These are phyloP conservation scores for Quercus phellos DNA, from an alignment of 331 rosid genomes.

Conservation along the genomic window DNA sequence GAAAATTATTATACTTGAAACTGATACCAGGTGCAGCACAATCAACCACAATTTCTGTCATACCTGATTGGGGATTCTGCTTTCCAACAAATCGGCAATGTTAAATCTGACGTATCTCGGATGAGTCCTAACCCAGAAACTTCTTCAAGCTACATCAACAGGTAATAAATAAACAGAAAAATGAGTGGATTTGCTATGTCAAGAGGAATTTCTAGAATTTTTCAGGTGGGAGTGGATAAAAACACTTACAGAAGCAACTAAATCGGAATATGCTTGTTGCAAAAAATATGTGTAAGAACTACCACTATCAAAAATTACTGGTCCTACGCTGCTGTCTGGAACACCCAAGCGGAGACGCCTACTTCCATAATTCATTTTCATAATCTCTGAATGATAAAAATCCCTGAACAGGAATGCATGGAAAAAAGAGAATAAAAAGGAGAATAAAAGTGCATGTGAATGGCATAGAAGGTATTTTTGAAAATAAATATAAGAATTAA, in stretches of 20 bases:
- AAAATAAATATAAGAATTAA: not conserved
- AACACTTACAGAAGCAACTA: conserved; percentile 65
- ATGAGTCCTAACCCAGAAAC: conserved; percentile 42
- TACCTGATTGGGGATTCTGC: conserved; percentile 53
- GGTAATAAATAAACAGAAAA: not conserved
- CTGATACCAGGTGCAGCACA: not conserved
- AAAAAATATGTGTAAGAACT: conserved; percentile 77
- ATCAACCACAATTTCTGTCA: conserved; percentile 1
- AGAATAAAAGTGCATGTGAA: conserved; percentile 5
- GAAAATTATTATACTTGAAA: not conserved
- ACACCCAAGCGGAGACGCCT: conserved; percentile 40
- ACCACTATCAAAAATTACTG: conserved; percentile 69
- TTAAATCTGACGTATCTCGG: conserved; percentile 54
- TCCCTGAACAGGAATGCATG: conserved; percentile 39
- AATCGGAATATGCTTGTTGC: conserved; percentile 49
- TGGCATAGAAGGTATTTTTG: not conserved
- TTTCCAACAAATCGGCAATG: conserved; percentile 76
- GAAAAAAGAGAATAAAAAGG: conserved; percentile 5
- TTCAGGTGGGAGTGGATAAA: conserved; percentile 1
- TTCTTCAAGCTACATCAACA: conserved; percentile 60
- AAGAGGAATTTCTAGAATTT: conserved; percentile 1
- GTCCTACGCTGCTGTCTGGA: conserved; percentile 31
- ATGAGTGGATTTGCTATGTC: not conserved
- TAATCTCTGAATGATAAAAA: conserved; percentile 53
- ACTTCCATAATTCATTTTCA: conserved; percentile 53